A percentile compares a stretch with the other conserved stretches of the same genome.
phyloP scores from a whole-genome alignment of 1,284 basidiomycete genomes.

The Apiotrichum gamsii region DNA sequence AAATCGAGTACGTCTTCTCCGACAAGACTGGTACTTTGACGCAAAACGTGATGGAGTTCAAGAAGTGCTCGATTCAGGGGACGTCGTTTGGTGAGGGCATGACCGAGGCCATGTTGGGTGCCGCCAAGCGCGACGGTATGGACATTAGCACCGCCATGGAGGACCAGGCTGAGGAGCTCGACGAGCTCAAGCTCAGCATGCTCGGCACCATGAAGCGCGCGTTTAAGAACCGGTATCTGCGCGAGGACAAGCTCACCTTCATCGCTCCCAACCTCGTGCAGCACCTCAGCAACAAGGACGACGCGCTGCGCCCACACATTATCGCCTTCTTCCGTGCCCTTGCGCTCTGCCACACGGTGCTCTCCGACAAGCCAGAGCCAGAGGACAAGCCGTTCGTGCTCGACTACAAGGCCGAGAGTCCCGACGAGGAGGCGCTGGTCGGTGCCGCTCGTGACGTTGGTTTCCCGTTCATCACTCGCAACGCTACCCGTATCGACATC shows the following conservation, averaged over 20 bases:
- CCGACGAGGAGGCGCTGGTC: constrained; percentile 88
- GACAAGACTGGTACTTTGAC: constrained; percentile 97
- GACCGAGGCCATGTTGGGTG: constrained; percentile 90
- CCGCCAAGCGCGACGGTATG: constrained; percentile 73
- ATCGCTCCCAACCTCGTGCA: constrained; percentile 77
- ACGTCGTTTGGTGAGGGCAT: constrained; percentile 84
- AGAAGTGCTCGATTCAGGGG: constrained; percentile 85
- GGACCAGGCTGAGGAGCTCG: constrained; percentile 63
- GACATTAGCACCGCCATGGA: constrained; percentile 60
- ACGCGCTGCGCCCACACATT: constrained; percentile 62
- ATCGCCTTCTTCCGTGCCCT: constrained; percentile 85
- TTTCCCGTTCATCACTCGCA: constrained; percentile 78
- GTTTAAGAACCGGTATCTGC: constrained; percentile 87
- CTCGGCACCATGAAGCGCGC: constrained; percentile 62
- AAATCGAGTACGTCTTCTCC: constrained; percentile 96
- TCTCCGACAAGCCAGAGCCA: constrained; percentile 63
- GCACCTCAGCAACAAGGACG: constrained; percentile 60
- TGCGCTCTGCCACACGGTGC: constrained; percentile 84
- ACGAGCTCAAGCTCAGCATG: constrained; percentile 69
- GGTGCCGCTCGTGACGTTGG: constrained; percentile 85
- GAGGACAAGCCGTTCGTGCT: constrained; percentile 60
- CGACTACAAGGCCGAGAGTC: constrained; percentile 89
- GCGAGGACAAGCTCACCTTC: constrained; percentile 75
- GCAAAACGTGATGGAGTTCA: constrained; percentile 97
- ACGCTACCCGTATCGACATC: constrained; percentile 72